These are phyloP conservation scores for Amanita brunnescens DNA, from an alignment of 768 basidiomycete genomes.

Conservation along the genomic window DNA sequence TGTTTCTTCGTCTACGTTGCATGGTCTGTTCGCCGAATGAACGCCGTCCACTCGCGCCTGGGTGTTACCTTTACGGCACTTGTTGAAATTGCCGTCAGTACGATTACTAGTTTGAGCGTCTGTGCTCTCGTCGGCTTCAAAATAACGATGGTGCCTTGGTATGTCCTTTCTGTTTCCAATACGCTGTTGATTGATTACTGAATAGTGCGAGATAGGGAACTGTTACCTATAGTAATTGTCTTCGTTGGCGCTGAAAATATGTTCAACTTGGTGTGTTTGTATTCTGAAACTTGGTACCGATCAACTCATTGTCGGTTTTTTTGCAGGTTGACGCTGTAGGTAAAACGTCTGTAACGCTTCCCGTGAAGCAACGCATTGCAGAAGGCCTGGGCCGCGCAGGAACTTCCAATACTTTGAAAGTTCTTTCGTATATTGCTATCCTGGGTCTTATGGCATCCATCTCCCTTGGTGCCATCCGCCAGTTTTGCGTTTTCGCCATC, in stretches of 20 bases:
- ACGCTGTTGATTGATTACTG: slow-evolving; percentile 1
- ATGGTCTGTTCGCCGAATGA: slow-evolving; percentile 68
- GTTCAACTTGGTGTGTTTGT: slow-evolving; percentile 71
- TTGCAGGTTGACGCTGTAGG: slow-evolving; percentile 77
- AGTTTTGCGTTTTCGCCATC: slow-evolving; percentile 90
- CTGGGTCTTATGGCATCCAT: slow-evolving; percentile 70
- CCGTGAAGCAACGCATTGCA: slow-evolving; percentile 88
- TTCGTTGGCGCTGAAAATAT: slow-evolving; percentile 98
- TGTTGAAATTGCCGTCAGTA: slow-evolving; percentile 86
- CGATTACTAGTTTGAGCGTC: slow-evolving; percentile 88
- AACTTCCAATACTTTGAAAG: slow-evolving; percentile 86
- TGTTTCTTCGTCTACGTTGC: slow-evolving; percentile 69
- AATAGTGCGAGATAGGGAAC: slow-evolving; percentile 43
- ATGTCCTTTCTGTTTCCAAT: slow-evolving; percentile 16
- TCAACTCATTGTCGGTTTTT: slow-evolving; percentile 17
- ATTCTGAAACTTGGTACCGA: slow-evolving; percentile 2
- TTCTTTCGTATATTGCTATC: slow-evolving; percentile 77
- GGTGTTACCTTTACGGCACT: slow-evolving; percentile 91
- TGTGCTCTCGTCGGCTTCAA: slow-evolving; percentile 86
- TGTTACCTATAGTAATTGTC: slow-evolving; percentile 88
- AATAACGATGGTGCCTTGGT: slow-evolving; percentile 88
- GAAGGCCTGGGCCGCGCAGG: slow-evolving; percentile 85
- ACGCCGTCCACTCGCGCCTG: slow-evolving; percentile 81
- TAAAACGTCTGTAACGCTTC: slow-evolving; percentile 74
- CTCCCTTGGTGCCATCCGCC: slow-evolving; percentile 73